Percentiles rank a stretch among this genome's conserved stretches.
These are phyloP conservation scores for Zygotorulaspora mrakii DNA, from an alignment of 1,139 yeast species.

Conservation along the genomic window DNA sequence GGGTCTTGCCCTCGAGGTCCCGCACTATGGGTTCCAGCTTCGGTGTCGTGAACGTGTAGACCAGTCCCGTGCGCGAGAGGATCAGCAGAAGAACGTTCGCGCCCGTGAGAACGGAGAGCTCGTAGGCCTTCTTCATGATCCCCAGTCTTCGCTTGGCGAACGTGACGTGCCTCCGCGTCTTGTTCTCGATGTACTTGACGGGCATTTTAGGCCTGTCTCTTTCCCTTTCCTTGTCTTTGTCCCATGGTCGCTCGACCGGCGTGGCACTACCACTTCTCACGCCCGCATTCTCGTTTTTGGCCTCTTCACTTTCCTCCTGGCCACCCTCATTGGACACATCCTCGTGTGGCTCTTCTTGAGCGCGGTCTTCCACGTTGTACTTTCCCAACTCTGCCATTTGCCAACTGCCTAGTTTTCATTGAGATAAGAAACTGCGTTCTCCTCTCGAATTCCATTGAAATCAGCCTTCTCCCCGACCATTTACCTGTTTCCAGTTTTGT, in stretches of 20 bases:
- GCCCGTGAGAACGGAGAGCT: slow-evolving; percentile 88
- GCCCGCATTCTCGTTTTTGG: slow-evolving; percentile 2
- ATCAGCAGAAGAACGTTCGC: slow-evolving; percentile 90
- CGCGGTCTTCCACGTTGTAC: slow-evolving; percentile 13
- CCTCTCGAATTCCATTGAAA: too few species aligned
- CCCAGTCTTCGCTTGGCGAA: slow-evolving; percentile 97
- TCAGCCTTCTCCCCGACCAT: too few species aligned
- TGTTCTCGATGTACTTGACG: slow-evolving; percentile 92
- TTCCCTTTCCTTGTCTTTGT: slow-evolving; percentile 2
- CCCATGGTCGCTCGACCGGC: slow-evolving; percentile 5
- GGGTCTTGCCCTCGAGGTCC: slow-evolving; percentile 88
- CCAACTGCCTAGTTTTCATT: too few species aligned
- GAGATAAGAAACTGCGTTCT: too few species aligned
- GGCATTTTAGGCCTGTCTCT: slow-evolving; percentile 45
- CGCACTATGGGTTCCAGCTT: slow-evolving; percentile 93
- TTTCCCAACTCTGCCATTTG: slow-evolving; percentile 8
- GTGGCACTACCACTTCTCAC: slow-evolving; percentile 8
- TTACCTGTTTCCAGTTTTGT: not conserved
- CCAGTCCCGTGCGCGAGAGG: slow-evolving; percentile 93
- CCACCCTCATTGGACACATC: slow-evolving; percentile 6
- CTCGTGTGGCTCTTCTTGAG: slow-evolving; percentile 8
- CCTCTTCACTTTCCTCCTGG: slow-evolving; percentile 9
- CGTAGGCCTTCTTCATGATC: slow-evolving; percentile 96
- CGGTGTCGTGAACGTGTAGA: slow-evolving; percentile 95
- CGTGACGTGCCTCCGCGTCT: slow-evolving; percentile 93